Conservation (phyloP, 2,329 filamentous ascomycete species). For the Pseudogymnoascus sp. region DNA sequence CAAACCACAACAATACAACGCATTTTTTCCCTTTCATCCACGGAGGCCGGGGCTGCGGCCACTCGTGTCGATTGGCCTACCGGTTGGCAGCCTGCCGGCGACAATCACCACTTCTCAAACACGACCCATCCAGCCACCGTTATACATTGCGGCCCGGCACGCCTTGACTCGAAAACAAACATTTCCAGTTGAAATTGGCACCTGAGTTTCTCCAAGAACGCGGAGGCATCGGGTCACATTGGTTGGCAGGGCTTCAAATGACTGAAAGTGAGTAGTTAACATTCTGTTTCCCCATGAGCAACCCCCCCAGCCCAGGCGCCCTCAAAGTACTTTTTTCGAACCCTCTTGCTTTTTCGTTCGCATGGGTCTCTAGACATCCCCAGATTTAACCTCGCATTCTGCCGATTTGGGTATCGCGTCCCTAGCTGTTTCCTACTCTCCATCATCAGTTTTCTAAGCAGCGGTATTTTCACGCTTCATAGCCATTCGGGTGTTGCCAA, state of each 20-base stretch:
- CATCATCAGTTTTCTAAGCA: background rate
- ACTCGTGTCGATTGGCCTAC: background rate
- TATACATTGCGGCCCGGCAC: background rate
- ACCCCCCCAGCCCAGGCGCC: background rate
- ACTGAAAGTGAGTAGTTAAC: slow-evolving; percentile 11
- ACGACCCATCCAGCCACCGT: background rate
- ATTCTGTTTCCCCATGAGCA: background rate
- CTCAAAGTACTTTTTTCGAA: background rate
- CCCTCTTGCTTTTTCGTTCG: background rate
- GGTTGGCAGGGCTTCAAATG: slow-evolving; percentile 10
- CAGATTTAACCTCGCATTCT: background rate
- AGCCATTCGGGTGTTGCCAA: background rate
- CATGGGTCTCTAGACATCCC: slow-evolving; percentile 2
- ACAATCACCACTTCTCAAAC: background rate
- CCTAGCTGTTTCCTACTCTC: background rate
- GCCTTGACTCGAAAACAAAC: background rate
- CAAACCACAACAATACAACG: slow-evolving; percentile 2
- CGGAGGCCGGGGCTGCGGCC: background rate
- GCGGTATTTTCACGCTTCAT: background rate
- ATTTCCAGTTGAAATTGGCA: background rate
- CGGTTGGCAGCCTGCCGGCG: background rate
- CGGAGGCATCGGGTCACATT: background rate
- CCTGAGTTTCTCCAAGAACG: background rate
- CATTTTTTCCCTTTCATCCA: background rate
- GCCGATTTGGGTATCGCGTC: background rate